Evolutionary conservation across 306 rosid genomes (phyloP).

Genomic region (Dicorynia guianensis): DNA sequence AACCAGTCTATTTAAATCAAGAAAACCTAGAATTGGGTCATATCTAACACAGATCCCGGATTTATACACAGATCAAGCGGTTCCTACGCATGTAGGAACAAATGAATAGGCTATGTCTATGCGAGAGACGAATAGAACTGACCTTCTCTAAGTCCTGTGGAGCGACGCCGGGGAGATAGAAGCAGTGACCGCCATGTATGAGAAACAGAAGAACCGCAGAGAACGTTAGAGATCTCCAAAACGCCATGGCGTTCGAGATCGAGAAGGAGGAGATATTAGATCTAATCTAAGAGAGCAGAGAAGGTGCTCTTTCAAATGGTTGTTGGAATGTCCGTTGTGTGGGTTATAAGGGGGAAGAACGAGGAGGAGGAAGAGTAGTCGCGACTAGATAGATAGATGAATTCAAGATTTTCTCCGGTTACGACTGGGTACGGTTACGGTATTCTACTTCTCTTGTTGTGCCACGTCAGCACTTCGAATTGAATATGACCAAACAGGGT

Average conservation of each 20-base stretch:
- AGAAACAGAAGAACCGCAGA: conserved; percentile 55
- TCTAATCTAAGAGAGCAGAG: conserved; percentile 6
- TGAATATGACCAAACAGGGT: conserved; percentile 1
- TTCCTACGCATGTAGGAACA: not conserved
- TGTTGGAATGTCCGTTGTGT: conserved; percentile 11
- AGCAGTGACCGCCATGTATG: conserved; percentile 65
- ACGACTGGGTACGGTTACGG: conserved; percentile 18
- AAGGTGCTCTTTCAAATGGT: conserved; percentile 15
- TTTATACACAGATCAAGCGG: conserved; percentile 53
- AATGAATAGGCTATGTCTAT: not conserved
- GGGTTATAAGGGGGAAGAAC: conserved; percentile 27
- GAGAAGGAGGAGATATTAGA: conserved; percentile 21
- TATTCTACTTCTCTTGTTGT: not conserved
- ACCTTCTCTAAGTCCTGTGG: conserved; percentile 93
- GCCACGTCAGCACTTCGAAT: conserved; percentile 38
- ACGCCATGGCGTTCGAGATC: conserved; percentile 82
- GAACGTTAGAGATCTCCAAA: conserved; percentile 63
- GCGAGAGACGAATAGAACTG: conserved; percentile 13
- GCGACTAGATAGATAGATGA: not conserved
- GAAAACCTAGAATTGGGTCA: not conserved
- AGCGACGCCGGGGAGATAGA: conserved; percentile 99
- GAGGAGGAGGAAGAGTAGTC: not conserved
- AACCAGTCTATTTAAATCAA: conserved; percentile 20
- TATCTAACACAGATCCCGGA: conserved; percentile 52
- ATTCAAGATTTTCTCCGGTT: conserved; percentile 32